Base-by-base conservation (phyloP, 2,329 filamentous ascomycete species). In the Blastomyces silverae region DNA sequence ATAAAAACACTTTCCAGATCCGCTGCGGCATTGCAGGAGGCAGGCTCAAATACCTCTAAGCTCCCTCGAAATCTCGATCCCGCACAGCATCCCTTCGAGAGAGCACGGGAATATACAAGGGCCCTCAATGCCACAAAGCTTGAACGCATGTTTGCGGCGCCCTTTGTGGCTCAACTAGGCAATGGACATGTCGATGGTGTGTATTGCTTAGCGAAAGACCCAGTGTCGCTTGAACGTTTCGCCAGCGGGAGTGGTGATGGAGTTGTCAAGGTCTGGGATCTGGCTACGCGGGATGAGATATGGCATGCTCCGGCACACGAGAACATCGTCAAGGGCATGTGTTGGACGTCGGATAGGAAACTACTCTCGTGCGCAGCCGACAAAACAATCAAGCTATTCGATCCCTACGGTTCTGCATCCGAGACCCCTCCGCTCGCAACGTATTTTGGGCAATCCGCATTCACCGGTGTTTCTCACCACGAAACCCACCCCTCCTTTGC, bases 131-230 rank as follows among this genome's bases (percentile, higher is more conserved):
- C 92, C 34, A 91, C 92, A 65, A 97, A 97, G 77, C 80, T 97
- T 67, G 91, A 96, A 79, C 89, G 92, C 71, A 93, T 97, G 89
- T 96, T 96, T 77, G 88, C 88, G 39, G 83, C 87, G 63, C 90
- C 90, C 3, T 96, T 96, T 73, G 79, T 99, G 56, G 90, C 85
- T 0, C 91, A 97, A 76, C 85, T 99, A 31, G 93, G 93, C 63
- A 84, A 86, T 42, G 93, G 94, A 25, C 94, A 99, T 78, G 90
- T 97, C 64, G 94, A 99, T 73, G 94, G 94, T 68, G 87, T 90
- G 11, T 94, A 93, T 76, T 85, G 85, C 46, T 86, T 94, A 76
- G 88, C 89, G 66, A 92, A 92, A 76, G 91, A 94, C 70, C 89
- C 89, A 7, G 86, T 85, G 70, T 88, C 87, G 8, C 78, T 93